These are phyloP conservation scores for Aspergillus haitiensis DNA, from an alignment of 495 filamentous ascomycete species.

Conservation along the genomic window DNA sequence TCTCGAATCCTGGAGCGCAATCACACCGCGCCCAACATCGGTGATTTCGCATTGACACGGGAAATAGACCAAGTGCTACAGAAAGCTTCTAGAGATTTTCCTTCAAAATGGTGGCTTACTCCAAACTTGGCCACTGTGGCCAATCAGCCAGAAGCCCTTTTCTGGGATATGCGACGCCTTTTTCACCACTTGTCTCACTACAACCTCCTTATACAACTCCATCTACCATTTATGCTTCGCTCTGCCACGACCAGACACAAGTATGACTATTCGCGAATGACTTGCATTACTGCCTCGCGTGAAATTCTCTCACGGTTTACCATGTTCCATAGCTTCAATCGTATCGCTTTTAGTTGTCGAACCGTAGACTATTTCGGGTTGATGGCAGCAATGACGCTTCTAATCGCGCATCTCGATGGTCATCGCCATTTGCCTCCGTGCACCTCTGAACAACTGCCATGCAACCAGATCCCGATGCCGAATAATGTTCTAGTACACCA, in stretches of 20 bases:
- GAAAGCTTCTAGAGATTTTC: constrained; percentile 31
- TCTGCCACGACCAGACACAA: constrained; percentile 7
- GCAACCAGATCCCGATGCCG: background rate
- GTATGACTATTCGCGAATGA: constrained; percentile 37
- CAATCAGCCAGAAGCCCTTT: background rate
- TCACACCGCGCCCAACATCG: constrained; percentile 3
- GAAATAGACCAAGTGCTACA: constrained; percentile 47
- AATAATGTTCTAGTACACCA: background rate
- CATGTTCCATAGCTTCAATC: constrained; percentile 35
- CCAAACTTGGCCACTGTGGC: constrained; percentile 14
- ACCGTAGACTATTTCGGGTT: constrained; percentile 50
- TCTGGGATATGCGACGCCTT: constrained; percentile 26
- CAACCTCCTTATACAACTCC: constrained; percentile 36
- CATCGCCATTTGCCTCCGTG: background rate
- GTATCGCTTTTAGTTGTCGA: constrained; percentile 42
- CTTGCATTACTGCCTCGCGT: constrained; percentile 46
- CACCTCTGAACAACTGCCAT: too few species aligned
- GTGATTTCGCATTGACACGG: constrained; percentile 16
- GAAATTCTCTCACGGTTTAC: constrained; percentile 46
- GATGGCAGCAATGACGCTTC: constrained; percentile 42
- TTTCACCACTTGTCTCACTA: constrained; percentile 45
- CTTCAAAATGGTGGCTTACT: constrained; percentile 39
- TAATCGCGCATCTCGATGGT: constrained; percentile 22
- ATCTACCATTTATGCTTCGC: constrained; percentile 31
- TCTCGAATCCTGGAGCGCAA: background rate